Evolutionary conservation across 495 filamentous ascomycete genomes (phyloP).

Genomic region (Annulohypoxylon stygium): DNA sequence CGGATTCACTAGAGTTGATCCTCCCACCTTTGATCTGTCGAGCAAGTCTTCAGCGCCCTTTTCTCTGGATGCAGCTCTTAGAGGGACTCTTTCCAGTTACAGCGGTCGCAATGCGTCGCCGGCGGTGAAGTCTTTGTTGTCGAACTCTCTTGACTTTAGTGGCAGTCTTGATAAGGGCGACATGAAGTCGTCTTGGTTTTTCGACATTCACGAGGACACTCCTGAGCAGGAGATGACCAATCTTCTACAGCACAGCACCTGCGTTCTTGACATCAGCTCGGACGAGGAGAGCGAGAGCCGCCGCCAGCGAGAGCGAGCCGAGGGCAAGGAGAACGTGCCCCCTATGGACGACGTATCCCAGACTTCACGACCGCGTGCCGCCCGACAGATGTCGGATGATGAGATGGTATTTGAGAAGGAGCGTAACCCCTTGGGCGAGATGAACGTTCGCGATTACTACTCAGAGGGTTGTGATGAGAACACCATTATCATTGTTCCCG

Average conservation of each 20-base stretch:
- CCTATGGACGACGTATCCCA: slow-evolving; percentile 71
- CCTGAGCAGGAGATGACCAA: slow-evolving; percentile 90
- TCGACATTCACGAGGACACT: slow-evolving; percentile 95
- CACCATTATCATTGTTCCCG: slow-evolving; percentile 69
- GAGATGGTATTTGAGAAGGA: slow-evolving; percentile 64
- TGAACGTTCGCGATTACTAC: slow-evolving; percentile 80
- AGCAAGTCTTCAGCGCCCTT: slow-evolving; percentile 68
- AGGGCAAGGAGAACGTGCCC: slow-evolving; percentile 91
- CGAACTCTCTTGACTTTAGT: slow-evolving; percentile 29
- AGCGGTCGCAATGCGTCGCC: slow-evolving; percentile 49
- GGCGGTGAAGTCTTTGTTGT: slow-evolving; percentile 37
- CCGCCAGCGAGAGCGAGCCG: slow-evolving; percentile 66
- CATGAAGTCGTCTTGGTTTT: slow-evolving; percentile 80
- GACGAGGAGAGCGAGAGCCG: slow-evolving; percentile 71
- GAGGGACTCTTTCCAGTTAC: slow-evolving; percentile 73
- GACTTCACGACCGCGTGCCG: slow-evolving; percentile 54
- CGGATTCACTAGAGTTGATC: slow-evolving; percentile 70
- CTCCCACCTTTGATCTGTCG: slow-evolving; percentile 60
- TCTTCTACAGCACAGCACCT: slow-evolving; percentile 88
- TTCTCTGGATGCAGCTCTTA: slow-evolving; percentile 82
- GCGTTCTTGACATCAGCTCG: slow-evolving; percentile 84
- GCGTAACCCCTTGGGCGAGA: slow-evolving; percentile 77
- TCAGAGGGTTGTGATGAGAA: slow-evolving; percentile 73
- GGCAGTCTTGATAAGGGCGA: slow-evolving; percentile 55
- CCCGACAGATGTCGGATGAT: slow-evolving; percentile 43